Percentiles rank a stretch among this genome's conserved stretches.
Conservation (phyloP, 345 rosid genomes). For the Lumnitzera racemosa region DNA sequence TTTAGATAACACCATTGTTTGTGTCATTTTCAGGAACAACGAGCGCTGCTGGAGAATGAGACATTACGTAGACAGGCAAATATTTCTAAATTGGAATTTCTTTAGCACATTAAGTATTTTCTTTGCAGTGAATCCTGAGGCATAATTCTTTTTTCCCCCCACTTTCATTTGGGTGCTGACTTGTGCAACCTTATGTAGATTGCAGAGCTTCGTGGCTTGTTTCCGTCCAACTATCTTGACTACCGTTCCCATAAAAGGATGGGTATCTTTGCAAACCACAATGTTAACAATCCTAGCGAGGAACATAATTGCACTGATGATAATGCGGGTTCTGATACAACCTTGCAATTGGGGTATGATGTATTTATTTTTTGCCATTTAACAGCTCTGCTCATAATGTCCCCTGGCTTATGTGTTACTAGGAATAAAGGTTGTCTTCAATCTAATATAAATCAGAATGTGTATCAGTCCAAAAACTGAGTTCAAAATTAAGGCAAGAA, state of each 20-base stretch:
- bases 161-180: neutral
- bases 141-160: neutral
- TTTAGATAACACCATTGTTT: neutral
- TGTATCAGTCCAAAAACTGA: no score
- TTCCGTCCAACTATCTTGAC: slow-evolving; percentile 48
- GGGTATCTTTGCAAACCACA: slow-evolving; percentile 23
- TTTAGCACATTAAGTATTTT: neutral
- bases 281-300: slow-evolving; percentile 28
- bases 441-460: no score
- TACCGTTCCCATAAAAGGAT: slow-evolving; percentile 46
- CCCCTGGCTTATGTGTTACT: no score
- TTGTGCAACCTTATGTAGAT: slow-evolving; percentile 28
- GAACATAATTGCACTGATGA: slow-evolving; percentile 29
- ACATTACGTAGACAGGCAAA: slow-evolving; percentile 79
- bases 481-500: no score
- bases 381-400: neutral
- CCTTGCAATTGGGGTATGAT: slow-evolving; percentile 71
- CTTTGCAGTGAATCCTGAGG: neutral
- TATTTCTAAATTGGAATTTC: slow-evolving; percentile 7
- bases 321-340: slow-evolving; percentile 74
- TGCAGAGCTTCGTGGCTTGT: slow-evolving; percentile 68
- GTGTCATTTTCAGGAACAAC: slow-evolving; percentile 54
- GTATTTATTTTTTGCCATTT: slow-evolving; percentile 5
- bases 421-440: no score
- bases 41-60: slow-evolving; percentile 78